These are phyloP conservation scores for Penicillium dipodomyicola DNA, from an alignment of 495 filamentous ascomycete genomes.

Conservation along the genomic window DNA sequence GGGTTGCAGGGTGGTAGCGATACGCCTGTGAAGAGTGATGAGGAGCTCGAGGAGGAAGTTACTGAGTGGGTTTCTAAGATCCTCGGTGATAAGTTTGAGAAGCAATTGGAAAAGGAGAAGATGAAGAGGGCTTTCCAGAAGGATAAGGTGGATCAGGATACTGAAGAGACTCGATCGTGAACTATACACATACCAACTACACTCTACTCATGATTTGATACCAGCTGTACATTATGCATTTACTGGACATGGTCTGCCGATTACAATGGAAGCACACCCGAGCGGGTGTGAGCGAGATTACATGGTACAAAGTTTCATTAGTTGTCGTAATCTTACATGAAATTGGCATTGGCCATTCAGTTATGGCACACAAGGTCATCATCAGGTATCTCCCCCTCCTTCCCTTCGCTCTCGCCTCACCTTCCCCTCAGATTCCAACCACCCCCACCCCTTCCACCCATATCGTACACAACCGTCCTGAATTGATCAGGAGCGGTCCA, in stretches of 20 bases:
- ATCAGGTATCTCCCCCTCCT: not conserved
- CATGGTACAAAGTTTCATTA: not conserved
- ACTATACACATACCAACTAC: not conserved
- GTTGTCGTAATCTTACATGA: constrained; percentile 2
- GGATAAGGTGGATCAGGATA: constrained; percentile 13
- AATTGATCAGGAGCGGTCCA: constrained; percentile 34
- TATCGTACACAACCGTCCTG: not conserved
- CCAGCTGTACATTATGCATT: constrained; percentile 24
- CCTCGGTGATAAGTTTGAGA: constrained; percentile 53
- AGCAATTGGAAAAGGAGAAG: constrained; percentile 38
- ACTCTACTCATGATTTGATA: constrained; percentile 20
- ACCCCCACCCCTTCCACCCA: not conserved
- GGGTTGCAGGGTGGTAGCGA: constrained; percentile 44
- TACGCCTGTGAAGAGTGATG: constrained; percentile 39
- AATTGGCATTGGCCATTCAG: not conserved
- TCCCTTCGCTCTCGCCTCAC: not conserved
- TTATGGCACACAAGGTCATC: not conserved
- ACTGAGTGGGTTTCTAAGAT: constrained; percentile 68
- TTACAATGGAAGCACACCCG: not conserved
- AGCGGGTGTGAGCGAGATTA: not conserved
- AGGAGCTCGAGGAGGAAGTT: constrained; percentile 64
- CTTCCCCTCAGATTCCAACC: not conserved
- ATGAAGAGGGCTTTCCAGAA: constrained; percentile 25
- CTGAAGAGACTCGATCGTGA: constrained; percentile 12
- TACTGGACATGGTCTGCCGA: not conserved